These are phyloP conservation scores for Entoloma clypeatum DNA, from an alignment of 1,284 basidiomycete species.

Conservation along the genomic window DNA sequence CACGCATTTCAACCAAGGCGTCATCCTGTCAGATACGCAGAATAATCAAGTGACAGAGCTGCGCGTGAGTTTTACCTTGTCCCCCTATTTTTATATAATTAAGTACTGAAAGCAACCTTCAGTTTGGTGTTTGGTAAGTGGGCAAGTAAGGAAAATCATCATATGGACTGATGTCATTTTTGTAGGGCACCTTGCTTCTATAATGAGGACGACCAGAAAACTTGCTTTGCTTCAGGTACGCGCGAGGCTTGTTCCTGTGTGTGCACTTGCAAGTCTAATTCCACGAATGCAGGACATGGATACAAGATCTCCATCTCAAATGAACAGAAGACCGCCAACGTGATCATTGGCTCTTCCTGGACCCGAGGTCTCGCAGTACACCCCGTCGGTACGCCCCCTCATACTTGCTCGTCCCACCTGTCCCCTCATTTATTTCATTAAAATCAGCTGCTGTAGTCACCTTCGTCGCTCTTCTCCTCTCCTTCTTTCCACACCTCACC, in stretches of 20 bases:
- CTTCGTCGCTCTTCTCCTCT: constrained; percentile 58
- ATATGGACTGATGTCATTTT: neutral
- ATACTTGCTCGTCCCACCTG: constrained; percentile 3
- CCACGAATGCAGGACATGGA: constrained; percentile 47
- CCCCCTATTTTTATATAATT: constrained; percentile 4
- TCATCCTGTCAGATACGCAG: constrained; percentile 25
- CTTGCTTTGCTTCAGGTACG: constrained; percentile 42
- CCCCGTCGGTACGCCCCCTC: constrained; percentile 54
- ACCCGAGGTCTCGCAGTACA: constrained; percentile 71
- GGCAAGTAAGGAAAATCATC: neutral
- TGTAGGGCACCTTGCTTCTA: constrained; percentile 56
- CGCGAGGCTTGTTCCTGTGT: constrained; percentile 2
- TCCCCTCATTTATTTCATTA: constrained; percentile 10
- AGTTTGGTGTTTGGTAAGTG: constrained; percentile 62
- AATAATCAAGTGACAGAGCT: constrained; percentile 43
- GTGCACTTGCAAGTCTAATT: constrained; percentile 6
- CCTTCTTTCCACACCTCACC: constrained; percentile 58
- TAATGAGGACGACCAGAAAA: constrained; percentile 38
- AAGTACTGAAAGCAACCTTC: constrained; percentile 7
- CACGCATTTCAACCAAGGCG: constrained; percentile 41
- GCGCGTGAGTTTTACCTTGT: constrained; percentile 59
- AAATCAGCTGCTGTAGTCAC: constrained; percentile 56
- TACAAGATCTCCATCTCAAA: constrained; percentile 47
- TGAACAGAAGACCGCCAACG: constrained; percentile 28
- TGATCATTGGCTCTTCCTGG: constrained; percentile 54